phyloP scores from a whole-genome alignment of 2,329 filamentous ascomycete species.

The Aspergillus bombycis region DNA sequence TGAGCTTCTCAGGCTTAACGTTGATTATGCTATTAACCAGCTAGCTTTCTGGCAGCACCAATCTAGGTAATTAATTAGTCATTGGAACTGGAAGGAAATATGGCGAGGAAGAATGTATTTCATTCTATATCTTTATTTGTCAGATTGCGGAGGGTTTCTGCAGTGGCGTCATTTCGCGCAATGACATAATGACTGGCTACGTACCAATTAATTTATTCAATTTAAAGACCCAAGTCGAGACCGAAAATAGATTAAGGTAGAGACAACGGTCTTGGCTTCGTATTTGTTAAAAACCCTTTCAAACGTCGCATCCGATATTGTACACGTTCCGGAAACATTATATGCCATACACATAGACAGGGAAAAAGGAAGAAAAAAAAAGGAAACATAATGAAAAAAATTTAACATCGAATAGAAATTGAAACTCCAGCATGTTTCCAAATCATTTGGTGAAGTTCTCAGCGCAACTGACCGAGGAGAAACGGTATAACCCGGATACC shows the following conservation, averaged over 20 bases:
- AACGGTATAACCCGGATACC: constrained; percentile 14
- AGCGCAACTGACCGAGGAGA: constrained; percentile 1
- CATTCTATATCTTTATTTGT: not conserved
- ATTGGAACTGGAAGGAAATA: constrained; percentile 7
- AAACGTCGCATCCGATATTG: constrained; percentile 26
- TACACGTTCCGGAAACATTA: constrained; percentile 29
- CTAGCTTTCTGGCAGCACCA: not conserved
- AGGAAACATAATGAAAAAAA: constrained; percentile 5
- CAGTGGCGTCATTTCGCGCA: constrained; percentile 17
- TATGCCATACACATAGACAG: constrained; percentile 23
- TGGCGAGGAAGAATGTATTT: not conserved
- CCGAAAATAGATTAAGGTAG: not conserved
- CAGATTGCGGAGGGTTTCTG: constrained; percentile 1
- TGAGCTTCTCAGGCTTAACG: not conserved
- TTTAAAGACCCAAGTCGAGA: not conserved
- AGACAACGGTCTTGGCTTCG: not conserved
- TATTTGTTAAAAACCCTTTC: constrained; percentile 3
- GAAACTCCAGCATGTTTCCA: constrained; percentile 15
- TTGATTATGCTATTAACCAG: not conserved
- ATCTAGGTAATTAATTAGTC: not conserved
- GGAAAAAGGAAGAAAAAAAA: not conserved
- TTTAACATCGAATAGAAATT: constrained; percentile 16
- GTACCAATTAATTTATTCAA: not conserved
- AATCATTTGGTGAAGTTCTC: constrained; percentile 13
- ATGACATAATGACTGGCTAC: constrained; percentile 16